A percentile compares a stretch with the other conserved stretches of the same genome.
Conservation (phyloP, 345 rosid species). For the Arabidopsis thaliana region DNA sequence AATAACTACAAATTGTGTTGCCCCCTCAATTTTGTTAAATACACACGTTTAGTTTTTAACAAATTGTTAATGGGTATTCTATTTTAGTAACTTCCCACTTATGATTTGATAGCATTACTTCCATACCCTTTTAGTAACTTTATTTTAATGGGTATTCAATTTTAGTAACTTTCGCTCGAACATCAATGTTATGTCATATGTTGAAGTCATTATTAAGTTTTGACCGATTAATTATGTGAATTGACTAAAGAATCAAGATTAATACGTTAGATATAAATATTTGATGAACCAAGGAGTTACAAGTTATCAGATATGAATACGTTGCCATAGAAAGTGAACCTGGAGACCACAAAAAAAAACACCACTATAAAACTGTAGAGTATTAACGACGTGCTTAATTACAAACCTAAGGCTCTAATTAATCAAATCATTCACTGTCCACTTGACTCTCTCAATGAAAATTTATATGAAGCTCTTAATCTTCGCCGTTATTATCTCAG, state of each 20-base stretch:
- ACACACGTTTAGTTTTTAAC: no score
- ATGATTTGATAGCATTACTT: no score
- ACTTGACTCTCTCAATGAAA: neutral
- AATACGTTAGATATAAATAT: no score
- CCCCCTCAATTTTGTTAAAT: no score
- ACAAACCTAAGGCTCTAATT: neutral
- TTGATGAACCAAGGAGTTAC: neutral
- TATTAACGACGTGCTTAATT: neutral
- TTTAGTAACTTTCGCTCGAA: no score
- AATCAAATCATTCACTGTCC: neutral
- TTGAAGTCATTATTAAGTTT: neutral
- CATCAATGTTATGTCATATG: neutral
- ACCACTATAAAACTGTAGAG: neutral
- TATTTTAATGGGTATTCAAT: no score
- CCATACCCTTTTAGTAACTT: no score
- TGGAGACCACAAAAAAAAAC: neutral
- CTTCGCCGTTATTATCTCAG: neutral
- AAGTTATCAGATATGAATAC: neutral
- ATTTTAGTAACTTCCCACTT: no score
- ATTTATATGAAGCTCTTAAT: constrained; percentile 4
- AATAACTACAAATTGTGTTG: no score
- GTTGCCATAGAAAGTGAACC: neutral
- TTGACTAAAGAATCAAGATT: neutral
- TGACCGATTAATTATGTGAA: constrained; percentile 1
- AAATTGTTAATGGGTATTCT: no score